phyloP scores from a whole-genome alignment of 148 eudicot genomes.

The Chenopodium album region DNA sequence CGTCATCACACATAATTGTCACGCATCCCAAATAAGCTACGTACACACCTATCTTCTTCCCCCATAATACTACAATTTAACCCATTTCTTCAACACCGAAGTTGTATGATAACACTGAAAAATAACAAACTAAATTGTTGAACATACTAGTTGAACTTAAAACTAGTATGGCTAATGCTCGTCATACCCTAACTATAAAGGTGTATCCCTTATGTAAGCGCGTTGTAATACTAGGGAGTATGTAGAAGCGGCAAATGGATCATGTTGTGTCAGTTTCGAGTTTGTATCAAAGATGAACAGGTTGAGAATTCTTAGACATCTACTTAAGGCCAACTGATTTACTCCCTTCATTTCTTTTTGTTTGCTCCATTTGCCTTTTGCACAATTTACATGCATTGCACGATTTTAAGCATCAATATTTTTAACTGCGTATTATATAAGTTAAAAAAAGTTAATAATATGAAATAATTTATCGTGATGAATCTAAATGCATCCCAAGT shows the following conservation, averaged over 20 bases:
- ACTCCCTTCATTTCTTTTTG: no score
- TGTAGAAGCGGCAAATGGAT: no score
- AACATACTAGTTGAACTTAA: background rate
- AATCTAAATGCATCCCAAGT: no score
- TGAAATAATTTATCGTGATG: no score
- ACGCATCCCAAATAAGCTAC: background rate
- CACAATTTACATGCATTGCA: no score
- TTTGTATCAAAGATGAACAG: background rate
- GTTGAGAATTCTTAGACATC: background rate
- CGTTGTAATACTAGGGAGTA: no score
- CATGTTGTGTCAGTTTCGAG: no score
- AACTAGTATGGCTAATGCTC: background rate
- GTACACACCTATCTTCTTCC: background rate
- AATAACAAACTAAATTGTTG: background rate
- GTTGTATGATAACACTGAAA: background rate
- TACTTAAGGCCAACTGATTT: no score
- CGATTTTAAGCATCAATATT: no score
- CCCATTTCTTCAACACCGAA: background rate
- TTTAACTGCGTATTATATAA: no score
- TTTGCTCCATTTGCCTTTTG: no score
- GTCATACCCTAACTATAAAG: background rate
- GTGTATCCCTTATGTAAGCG: constrained; percentile 9
- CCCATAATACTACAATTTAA: background rate
- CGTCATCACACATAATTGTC: background rate
- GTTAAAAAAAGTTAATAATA: no score